Conservation (phyloP, 495 filamentous ascomycete genomes). For the Penicillium lividum region DNA sequence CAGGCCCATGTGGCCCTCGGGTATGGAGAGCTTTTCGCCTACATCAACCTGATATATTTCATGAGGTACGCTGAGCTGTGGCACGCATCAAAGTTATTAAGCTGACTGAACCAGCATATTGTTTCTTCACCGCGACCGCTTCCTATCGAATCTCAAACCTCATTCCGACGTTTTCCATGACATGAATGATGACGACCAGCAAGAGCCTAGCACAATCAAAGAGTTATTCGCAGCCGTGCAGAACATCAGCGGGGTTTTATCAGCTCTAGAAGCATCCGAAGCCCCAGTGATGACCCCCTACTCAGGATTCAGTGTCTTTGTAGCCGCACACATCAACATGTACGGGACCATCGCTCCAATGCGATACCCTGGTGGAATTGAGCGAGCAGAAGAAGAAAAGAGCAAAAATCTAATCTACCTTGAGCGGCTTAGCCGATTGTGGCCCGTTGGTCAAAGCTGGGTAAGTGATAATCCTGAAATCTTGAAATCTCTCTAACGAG, state of each 20-base stretch:
- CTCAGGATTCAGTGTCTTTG: constrained; percentile 48
- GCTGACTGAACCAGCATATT: constrained; percentile 29
- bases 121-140: constrained; percentile 44
- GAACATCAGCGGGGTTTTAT: constrained; percentile 37
- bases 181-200: constrained; percentile 19
- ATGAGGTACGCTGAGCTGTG: constrained; percentile 36
- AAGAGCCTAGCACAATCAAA: constrained; percentile 31
- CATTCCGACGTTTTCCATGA: constrained; percentile 29
- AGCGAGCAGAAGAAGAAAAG: constrained; percentile 41
- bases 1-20: constrained; percentile 46
- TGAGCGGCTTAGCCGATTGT: constrained; percentile 38
- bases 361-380: constrained; percentile 40
- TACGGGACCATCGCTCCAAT: constrained; percentile 42
- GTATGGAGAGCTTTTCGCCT: constrained; percentile 46
- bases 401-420: constrained; percentile 39
- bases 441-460: constrained; percentile 46
- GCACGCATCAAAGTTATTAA: neutral
- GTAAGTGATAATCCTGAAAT: constrained; percentile 21
- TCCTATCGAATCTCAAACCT: constrained; percentile 37
- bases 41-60: constrained; percentile 47
- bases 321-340: constrained; percentile 49
- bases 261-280: constrained; percentile 37
- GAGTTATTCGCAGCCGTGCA: constrained; percentile 43
- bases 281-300: constrained; percentile 46
- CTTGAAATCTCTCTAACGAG: neutral